These are phyloP conservation scores for Trichoderma sp. DNA, from an alignment of 2,329 filamentous ascomycete genomes.

Conservation along the genomic window DNA sequence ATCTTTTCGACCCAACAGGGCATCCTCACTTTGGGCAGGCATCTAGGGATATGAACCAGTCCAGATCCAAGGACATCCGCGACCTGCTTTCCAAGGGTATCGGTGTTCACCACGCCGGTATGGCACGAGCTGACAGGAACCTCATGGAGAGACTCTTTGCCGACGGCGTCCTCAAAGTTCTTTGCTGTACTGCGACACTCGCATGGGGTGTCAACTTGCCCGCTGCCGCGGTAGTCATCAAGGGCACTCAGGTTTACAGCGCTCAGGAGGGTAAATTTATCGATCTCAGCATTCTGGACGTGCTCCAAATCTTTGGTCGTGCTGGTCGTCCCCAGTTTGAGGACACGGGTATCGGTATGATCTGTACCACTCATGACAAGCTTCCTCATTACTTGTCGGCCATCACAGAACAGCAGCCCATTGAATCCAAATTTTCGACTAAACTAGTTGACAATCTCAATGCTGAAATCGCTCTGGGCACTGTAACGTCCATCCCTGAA, in stretches of 20 bases:
- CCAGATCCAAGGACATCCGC: constrained; percentile 81
- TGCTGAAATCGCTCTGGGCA: constrained; percentile 89
- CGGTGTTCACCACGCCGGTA: constrained; percentile 94
- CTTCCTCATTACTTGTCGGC: constrained; percentile 87
- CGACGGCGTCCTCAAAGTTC: constrained; percentile 90
- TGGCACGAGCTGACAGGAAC: constrained; percentile 92
- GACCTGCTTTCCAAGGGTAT: constrained; percentile 89
- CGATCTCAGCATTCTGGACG: constrained; percentile 92
- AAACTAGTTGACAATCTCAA: constrained; percentile 97
- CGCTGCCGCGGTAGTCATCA: constrained; percentile 95
- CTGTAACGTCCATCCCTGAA: constrained; percentile 90
- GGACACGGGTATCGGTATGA: constrained; percentile 96
- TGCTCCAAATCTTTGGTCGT: constrained; percentile 97
- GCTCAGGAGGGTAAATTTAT: constrained; percentile 96
- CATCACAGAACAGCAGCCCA: constrained; percentile 93
- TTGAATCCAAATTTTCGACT: constrained; percentile 93
- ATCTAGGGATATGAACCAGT: constrained; percentile 80
- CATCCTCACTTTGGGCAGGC: constrained; percentile 82
- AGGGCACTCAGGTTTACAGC: constrained; percentile 96
- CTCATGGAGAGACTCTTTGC: constrained; percentile 91
- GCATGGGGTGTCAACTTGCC: constrained; percentile 99
- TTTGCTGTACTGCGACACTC: constrained; percentile 96
- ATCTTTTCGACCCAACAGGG: constrained; percentile 78
- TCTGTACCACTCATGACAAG: constrained; percentile 94
- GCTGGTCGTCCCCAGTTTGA: constrained; percentile 97